A percentile compares a stretch with the other conserved stretches of the same genome.
Evolutionary conservation across 2,329 filamentous ascomycete genomes (phyloP).

Genomic region (Polytolypa hystricis): DNA sequence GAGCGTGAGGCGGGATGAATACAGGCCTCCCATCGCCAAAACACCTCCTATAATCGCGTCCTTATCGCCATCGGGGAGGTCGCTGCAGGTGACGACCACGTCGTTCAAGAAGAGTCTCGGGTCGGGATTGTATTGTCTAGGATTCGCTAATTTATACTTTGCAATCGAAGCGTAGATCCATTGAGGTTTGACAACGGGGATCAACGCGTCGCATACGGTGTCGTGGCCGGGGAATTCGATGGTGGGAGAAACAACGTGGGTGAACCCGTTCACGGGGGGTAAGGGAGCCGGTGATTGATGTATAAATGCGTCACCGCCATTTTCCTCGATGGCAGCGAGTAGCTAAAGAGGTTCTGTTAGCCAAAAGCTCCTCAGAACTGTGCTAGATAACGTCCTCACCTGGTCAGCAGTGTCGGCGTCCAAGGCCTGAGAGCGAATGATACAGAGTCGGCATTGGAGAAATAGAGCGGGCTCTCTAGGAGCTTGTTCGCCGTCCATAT

Average conservation of each 20-base stretch:
- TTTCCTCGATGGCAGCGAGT: constrained; percentile 33
- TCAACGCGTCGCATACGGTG: constrained; percentile 61
- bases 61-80: constrained; percentile 75
- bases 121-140: constrained; percentile 81
- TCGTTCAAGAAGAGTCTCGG: constrained; percentile 81
- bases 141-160: constrained; percentile 60
- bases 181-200: constrained; percentile 68
- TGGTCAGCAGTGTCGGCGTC: constrained; percentile 28
- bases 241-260: constrained; percentile 61
- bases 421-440: constrained; percentile 34
- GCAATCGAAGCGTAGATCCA: constrained; percentile 67
- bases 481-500: constrained; percentile 18
- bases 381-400: constrained; percentile 20
- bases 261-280: constrained; percentile 38
- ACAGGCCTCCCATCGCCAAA: constrained; percentile 76
- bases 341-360: constrained; percentile 8
- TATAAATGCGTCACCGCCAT: constrained; percentile 39
- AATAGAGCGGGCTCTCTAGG: constrained; percentile 28
- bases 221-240: constrained; percentile 87
- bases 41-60: constrained; percentile 87
- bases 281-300: constrained; percentile 27
- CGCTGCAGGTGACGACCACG: constrained; percentile 69
- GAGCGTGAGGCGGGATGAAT: constrained; percentile 59
- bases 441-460: constrained; percentile 35
- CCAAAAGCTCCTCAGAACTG: neutral